Percentiles rank a stretch among this genome's conserved stretches.
Evolutionary conservation across 1,139 yeast genomes (phyloP).

Genomic region (Taphrina confusa): DNA sequence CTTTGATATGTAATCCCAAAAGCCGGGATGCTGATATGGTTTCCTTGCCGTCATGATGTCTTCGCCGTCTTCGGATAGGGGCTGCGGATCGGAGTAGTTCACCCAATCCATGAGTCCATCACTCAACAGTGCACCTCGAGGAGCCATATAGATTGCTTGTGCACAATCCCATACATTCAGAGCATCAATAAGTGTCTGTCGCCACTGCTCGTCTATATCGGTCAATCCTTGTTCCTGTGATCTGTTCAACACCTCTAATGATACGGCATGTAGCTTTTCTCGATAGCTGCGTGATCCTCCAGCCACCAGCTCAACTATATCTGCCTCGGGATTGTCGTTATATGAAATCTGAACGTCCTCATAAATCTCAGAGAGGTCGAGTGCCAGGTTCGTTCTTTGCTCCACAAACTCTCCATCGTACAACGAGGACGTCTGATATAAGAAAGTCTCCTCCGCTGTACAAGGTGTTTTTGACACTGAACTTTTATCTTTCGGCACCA

Average conservation of each 20-base stretch:
- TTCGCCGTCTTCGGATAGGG: constrained; percentile 40
- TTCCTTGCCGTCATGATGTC: constrained; percentile 40
- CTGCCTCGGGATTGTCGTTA: background rate
- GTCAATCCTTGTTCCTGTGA: constrained; percentile 21
- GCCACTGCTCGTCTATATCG: constrained; percentile 16
- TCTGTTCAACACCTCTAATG: constrained; percentile 15
- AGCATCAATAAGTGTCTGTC: constrained; percentile 12
- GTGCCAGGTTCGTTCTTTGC: constrained; percentile 42
- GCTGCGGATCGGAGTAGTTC: constrained; percentile 41
- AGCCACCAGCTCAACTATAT: constrained; percentile 16
- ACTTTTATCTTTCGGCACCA: constrained; percentile 39
- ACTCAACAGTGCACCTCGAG: background rate
- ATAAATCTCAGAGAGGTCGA: constrained; percentile 1
- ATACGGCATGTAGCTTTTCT: background rate
- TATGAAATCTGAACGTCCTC: background rate
- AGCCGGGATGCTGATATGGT: constrained; percentile 52
- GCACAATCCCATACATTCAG: constrained; percentile 28
- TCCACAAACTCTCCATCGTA: constrained; percentile 48
- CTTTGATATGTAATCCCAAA: constrained; percentile 67
- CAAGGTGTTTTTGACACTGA: constrained; percentile 41
- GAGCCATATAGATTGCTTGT: constrained; percentile 34
- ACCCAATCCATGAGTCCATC: constrained; percentile 40
- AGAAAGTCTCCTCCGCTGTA: constrained; percentile 44
- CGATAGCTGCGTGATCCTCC: background rate
- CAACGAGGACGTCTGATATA: constrained; percentile 47